These are phyloP conservation scores for Phallus indusiatus DNA, from an alignment of 768 basidiomycete genomes.

Conservation along the genomic window DNA sequence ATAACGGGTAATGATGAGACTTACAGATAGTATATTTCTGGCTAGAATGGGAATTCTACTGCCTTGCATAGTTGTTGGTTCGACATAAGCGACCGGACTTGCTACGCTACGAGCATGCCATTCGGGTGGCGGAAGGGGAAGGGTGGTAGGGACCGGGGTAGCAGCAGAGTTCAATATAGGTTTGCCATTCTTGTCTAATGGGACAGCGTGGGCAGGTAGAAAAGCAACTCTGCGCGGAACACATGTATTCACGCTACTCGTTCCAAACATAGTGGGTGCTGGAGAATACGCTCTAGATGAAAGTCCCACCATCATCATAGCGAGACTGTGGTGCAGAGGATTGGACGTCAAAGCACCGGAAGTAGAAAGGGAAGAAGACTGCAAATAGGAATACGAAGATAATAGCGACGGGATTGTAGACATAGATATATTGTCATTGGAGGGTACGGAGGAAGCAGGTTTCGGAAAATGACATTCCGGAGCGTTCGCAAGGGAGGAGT, in stretches of 20 bases:
- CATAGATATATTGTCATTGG: conserved; percentile 9
- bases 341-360: conserved; percentile 40
- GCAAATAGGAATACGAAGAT: conserved; percentile 62
- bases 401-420: conserved; percentile 56
- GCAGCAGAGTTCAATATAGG: background rate
- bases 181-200: conserved; percentile 7
- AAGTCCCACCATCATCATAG: conserved; percentile 53
- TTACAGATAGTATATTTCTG: conserved; percentile 55
- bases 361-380: conserved; percentile 40
- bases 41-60: conserved; percentile 62
- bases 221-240: conserved; percentile 53
- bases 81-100: conserved; percentile 45
- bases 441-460: conserved; percentile 22
- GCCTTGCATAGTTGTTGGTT: conserved; percentile 50
- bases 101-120: conserved; percentile 29
- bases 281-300: conserved; percentile 55
- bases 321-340: conserved; percentile 64
- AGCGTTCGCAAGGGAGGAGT: conserved; percentile 56
- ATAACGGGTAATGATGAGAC: conserved; percentile 16
- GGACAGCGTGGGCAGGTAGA: conserved; percentile 56
- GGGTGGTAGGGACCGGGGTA: conserved; percentile 22
- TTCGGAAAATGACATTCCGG: conserved; percentile 63
- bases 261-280: conserved; percentile 55
- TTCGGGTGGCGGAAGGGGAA: conserved; percentile 16
- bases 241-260: conserved; percentile 38